phyloP scores from a whole-genome alignment of 495 filamentous ascomycete species.

The Neurospora sp. region DNA sequence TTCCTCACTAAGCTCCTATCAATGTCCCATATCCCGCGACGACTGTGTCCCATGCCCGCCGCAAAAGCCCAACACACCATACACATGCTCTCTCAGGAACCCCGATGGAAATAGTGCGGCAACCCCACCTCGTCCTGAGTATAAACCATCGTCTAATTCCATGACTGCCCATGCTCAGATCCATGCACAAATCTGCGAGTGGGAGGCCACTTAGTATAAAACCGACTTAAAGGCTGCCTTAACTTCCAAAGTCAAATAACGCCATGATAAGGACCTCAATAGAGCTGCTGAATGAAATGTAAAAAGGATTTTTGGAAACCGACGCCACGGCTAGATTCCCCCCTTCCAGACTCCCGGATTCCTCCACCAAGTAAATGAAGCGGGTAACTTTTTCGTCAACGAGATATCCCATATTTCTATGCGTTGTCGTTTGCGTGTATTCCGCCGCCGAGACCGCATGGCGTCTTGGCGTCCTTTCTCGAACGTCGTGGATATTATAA shows the following conservation, averaged over 20 bases:
- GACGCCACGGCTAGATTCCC: not conserved
- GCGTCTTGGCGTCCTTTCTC: not conserved
- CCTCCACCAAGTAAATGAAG: not conserved
- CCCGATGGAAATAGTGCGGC: not conserved
- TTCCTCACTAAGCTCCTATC: not conserved
- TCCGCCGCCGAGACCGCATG: not conserved
- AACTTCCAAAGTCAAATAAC: constrained; percentile 1
- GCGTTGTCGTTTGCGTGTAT: not conserved
- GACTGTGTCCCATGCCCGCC: not conserved
- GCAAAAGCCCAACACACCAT: not conserved
- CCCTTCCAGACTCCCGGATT: not conserved
- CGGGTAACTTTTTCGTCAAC: not conserved
- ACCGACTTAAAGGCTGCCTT: not conserved
- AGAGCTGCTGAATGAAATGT: not conserved
- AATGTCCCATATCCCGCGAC: not conserved
- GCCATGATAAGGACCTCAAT: constrained; percentile 1
- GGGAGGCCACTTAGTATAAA: not conserved
- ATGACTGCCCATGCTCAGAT: not conserved
- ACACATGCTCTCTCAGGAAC: not conserved
- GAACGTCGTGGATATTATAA: not conserved
- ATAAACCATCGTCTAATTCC: not conserved
- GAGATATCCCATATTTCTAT: not conserved
- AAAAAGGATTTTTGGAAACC: not conserved
- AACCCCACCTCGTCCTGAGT: not conserved
- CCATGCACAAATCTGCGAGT: not conserved